Evolutionary conservation across 495 filamentous ascomycete species (phyloP), one percentile per base, ranked within the genome.

Genomic region (Hyaloscypha finlandica): DNA sequence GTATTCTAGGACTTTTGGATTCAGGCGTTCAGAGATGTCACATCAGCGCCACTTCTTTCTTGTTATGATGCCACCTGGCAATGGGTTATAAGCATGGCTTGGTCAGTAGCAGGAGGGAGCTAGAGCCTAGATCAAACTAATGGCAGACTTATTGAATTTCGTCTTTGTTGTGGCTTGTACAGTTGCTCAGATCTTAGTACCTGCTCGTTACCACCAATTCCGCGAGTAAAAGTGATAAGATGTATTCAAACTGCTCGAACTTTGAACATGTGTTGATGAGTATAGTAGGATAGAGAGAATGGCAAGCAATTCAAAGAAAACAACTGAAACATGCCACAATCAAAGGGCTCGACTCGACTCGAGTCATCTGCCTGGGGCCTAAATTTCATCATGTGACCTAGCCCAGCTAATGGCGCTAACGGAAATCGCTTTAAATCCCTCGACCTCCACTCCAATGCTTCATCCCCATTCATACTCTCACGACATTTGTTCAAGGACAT

Each of bases 31-130:
- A 31, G 53, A 4, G 53, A 56, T 56, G 29, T 56, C 53, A 56
- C 20, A 31, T 31, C 53, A 56, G 53, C 53, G 29, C 53, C 53
- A 31, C 53, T 56, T 56, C 22, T 56, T 56, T 56, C 11, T 53
- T 53, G 51, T 14, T 8, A 20, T n/a, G 51, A 25, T 53, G 51
- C 22, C 51, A 53, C 8, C 19, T 9, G 53, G 9, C 20, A 56
- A 29, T 11, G 53, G 53, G 53, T 8, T 56, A 56, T 56, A 56
- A 56, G 29, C 53, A 56, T 25, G 20, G 53, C 6, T 56, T 19
- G 53, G 20, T 48, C 42, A 48, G 42, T 12, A 48, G 14, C 53
- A 56, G 53, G 19, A 56, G 22, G 51, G 2, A 53, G 29, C 53
- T 56, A 30, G 53, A 56, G 9, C 29, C 53, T 56, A 56, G 53